Percentiles rank a stretch among this genome's conserved stretches.
phyloP scores from a whole-genome alignment of 441 rosid species.

The Gossypium lobatum region DNA sequence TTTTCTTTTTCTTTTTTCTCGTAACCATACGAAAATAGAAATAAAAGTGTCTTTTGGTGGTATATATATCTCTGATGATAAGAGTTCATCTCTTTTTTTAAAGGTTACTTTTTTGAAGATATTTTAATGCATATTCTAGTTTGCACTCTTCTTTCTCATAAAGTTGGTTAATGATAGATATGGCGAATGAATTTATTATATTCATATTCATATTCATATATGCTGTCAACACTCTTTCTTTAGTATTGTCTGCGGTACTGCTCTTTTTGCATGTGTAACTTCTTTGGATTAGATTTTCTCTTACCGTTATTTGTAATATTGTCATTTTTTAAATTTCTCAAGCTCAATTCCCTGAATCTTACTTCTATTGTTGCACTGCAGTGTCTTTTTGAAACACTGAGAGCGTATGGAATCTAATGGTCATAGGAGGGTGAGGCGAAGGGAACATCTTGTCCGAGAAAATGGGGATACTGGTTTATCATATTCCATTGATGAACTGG shows the following conservation, averaged over 20 bases:
- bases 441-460: constrained; percentile 40
- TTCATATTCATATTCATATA: background rate
- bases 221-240: background rate
- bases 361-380: background rate
- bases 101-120: background rate
- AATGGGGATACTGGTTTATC: constrained; percentile 41
- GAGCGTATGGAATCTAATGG: constrained; percentile 58
- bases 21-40: background rate
- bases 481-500: constrained; percentile 51
- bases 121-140: background rate
- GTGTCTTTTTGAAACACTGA: constrained; percentile 15
- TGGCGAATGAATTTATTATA: background rate
- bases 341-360: background rate
- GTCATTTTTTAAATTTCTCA: background rate
- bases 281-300: background rate
- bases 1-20: background rate
- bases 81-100: background rate
- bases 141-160: background rate
- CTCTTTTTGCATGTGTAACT: background rate
- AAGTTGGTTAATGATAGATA: background rate
- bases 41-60: background rate
- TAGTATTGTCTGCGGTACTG: background rate
- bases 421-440: constrained; percentile 44
- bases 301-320: background rate
- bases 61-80: background rate